phyloP scores from a whole-genome alignment of 73 alveolate genomes.

The Durusdinium trenchii region DNA sequence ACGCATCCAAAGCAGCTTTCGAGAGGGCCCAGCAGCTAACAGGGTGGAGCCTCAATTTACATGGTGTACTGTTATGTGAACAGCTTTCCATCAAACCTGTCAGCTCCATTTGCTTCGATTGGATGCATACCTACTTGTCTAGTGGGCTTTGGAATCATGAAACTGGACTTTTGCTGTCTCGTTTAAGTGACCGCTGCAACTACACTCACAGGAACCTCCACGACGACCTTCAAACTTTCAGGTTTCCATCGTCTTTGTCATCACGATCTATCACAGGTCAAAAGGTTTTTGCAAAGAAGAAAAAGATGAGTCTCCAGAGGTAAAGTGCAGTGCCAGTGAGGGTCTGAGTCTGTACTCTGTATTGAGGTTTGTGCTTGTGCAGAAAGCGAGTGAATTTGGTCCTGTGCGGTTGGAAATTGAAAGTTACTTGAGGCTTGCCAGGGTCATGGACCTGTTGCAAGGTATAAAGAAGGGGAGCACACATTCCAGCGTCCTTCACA shows the following conservation, averaged over 20 bases:
- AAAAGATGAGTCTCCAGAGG: not conserved
- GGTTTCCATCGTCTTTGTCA: not conserved
- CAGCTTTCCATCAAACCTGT: not conserved
- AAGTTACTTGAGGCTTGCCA: not conserved
- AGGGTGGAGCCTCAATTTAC: not conserved
- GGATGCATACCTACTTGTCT: not conserved
- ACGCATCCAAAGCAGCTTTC: not conserved
- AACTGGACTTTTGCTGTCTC: not conserved
- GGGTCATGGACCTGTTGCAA: not conserved
- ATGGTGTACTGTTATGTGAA: not conserved
- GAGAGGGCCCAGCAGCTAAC: not conserved
- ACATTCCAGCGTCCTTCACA: not conserved
- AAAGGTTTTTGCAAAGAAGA: not conserved
- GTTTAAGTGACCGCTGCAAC: not conserved
- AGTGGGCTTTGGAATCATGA: not conserved
- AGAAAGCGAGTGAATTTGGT: not conserved
- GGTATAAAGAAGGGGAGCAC: not conserved
- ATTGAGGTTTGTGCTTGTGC: not conserved
- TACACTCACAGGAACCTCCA: not conserved
- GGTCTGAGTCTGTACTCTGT: not conserved
- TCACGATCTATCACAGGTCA: not conserved
- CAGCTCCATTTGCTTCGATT: not conserved
- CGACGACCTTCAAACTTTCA: not conserved
- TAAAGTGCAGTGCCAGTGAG: not conserved
- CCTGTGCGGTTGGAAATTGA: not conserved